A percentile compares a stretch with the other conserved stretches of the same genome.
phyloP scores from a whole-genome alignment of 208 protist species.

The Kentomonas sorsogonicus region DNA sequence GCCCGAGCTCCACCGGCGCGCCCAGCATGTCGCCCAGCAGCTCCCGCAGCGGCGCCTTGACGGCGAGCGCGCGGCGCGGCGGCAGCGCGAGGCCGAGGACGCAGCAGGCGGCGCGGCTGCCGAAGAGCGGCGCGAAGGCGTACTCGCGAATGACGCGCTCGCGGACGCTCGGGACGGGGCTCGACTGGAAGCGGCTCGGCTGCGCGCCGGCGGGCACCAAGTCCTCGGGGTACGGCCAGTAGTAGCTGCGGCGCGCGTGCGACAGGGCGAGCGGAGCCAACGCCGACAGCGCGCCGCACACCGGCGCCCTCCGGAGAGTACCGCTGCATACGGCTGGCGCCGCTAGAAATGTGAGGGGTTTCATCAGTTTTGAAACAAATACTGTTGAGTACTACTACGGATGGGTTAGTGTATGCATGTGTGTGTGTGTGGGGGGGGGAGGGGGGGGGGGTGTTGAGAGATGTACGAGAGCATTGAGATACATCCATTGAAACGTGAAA shows the following conservation, averaged over 20 bases:
- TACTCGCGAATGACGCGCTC: conserved; percentile 61
- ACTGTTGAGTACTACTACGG: too few relatives aligned
- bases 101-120: conserved; percentile 47
- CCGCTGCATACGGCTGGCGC: too few relatives aligned
- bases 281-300: background rate
- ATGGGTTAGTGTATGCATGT: too few relatives aligned
- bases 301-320: too few relatives aligned
- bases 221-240: conserved; percentile 71
- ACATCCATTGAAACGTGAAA: too few relatives aligned
- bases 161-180: conserved; percentile 51
- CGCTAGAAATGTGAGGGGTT: too few relatives aligned
- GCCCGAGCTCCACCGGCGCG: conserved; percentile 18
- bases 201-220: conserved; percentile 60
- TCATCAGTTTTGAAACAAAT: too few relatives aligned
- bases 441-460: too few relatives aligned
- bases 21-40: conserved; percentile 33
- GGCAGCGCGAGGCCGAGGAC: conserved; percentile 36
- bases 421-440: too few relatives aligned
- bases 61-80: conserved; percentile 20
- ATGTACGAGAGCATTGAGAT: too few relatives aligned
- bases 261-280: background rate
- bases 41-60: conserved; percentile 21
- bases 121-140: conserved; percentile 73
- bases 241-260: conserved; percentile 43
- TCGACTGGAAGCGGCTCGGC: conserved; percentile 69